Conservation (phyloP, 495 filamentous ascomycete genomes). For the Astrothelium subdiscretum region DNA sequence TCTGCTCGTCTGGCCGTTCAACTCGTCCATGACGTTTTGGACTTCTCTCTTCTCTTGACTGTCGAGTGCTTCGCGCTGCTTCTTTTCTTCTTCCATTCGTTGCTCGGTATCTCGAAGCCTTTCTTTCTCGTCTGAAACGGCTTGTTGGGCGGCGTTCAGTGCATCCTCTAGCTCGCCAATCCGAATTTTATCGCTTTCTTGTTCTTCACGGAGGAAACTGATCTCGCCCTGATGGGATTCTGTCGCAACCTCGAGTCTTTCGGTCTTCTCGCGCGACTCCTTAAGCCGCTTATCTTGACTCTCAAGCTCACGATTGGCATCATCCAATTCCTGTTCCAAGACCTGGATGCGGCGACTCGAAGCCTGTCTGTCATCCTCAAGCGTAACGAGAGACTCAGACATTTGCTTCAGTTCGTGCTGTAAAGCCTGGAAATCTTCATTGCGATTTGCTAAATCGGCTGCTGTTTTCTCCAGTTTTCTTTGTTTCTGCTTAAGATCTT, state of each 20-base stretch:
- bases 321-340: slow-evolving; percentile 28
- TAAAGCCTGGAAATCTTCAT: slow-evolving; percentile 72
- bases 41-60: slow-evolving; percentile 81
- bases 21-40: slow-evolving; percentile 66
- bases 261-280: slow-evolving; percentile 67
- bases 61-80: slow-evolving; percentile 77
- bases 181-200: slow-evolving; percentile 95
- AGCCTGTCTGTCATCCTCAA: slow-evolving; percentile 65
- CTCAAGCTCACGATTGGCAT: slow-evolving; percentile 35
- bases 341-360: slow-evolving; percentile 25
- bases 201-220: slow-evolving; percentile 88
- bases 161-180: slow-evolving; percentile 84
- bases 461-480: slow-evolving; percentile 62
- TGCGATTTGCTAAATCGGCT: slow-evolving; percentile 54
- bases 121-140: slow-evolving; percentile 69
- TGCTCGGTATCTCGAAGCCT: slow-evolving; percentile 67
- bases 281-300: slow-evolving; percentile 49
- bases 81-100: slow-evolving; percentile 62
- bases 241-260: slow-evolving; percentile 75
- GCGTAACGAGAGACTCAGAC: slow-evolving; percentile 67
- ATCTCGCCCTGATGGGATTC: slow-evolving; percentile 91
- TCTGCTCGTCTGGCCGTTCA: slow-evolving; percentile 66
- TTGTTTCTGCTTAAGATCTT: slow-evolving; percentile 58
- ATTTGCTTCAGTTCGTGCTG: slow-evolving; percentile 86
- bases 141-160: slow-evolving; percentile 59